Percentiles rank a stretch among this genome's conserved stretches.
Conservation (phyloP, 2,329 filamentous ascomycete species). For the Chaetomium olivaceum region DNA sequence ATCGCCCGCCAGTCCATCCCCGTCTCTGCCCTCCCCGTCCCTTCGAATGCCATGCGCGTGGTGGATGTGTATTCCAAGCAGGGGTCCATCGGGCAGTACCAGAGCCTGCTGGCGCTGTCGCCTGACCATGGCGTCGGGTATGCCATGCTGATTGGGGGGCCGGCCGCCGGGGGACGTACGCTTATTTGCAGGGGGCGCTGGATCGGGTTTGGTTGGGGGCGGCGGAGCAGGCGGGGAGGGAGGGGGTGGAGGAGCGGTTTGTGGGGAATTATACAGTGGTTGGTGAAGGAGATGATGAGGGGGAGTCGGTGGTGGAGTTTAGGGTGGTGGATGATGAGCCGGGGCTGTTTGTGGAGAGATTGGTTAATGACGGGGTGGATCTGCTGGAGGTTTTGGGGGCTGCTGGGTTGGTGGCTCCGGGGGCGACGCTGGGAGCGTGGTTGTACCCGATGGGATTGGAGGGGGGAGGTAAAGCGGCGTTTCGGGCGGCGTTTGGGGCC, state of each 20-base stretch:
- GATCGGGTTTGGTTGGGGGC: conserved; percentile 21
- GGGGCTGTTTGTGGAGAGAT: conserved; percentile 10
- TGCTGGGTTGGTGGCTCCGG: no score
- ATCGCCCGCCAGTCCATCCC: conserved; percentile 37
- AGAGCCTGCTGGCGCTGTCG: conserved; percentile 26
- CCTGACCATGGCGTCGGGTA: conserved; percentile 31
- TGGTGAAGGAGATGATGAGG: not conserved
- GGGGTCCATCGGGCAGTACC: conserved; percentile 29
- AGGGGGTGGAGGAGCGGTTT: conserved; percentile 15
- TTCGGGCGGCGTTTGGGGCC: conserved; percentile 20
- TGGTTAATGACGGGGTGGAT: conserved; percentile 25
- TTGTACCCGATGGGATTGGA: conserved; percentile 25
- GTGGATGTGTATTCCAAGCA: conserved; percentile 33
- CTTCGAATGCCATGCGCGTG: conserved; percentile 29
- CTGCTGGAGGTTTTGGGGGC: not conserved
- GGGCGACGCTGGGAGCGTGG: conserved; percentile 10
- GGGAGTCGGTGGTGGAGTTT: conserved; percentile 4
- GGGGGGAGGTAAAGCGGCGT: conserved; percentile 19
- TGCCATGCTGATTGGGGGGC: conserved; percentile 31
- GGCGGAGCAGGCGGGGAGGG: conserved; percentile 24
- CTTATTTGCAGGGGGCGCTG: conserved; percentile 15
- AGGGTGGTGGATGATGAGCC: conserved; percentile 10
- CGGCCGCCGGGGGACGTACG: not conserved
- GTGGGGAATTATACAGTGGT: conserved; percentile 21
- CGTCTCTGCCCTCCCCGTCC: not conserved